A percentile compares a stretch with the other conserved stretches of the same genome.
Evolutionary conservation across 768 basidiomycete genomes (phyloP).

Genomic region (Pisolithus albus): DNA sequence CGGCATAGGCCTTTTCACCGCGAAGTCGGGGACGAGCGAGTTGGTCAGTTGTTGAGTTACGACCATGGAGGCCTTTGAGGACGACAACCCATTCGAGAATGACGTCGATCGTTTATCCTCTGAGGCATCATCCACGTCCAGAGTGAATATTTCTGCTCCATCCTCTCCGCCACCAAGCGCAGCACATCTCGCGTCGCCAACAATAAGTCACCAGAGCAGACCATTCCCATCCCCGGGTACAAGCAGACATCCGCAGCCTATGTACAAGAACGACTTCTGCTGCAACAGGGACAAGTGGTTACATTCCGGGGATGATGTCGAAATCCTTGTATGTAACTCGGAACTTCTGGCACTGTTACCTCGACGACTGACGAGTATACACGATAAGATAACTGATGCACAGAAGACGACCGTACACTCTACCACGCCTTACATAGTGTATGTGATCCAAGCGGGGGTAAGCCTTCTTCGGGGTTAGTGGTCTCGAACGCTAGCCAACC

Average conservation of each 20-base stretch:
- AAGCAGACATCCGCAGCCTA: slow-evolving; percentile 43
- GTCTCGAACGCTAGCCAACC: slow-evolving; percentile 4
- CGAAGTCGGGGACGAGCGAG: background rate
- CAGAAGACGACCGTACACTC: slow-evolving; percentile 89
- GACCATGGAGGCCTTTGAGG: slow-evolving; percentile 41
- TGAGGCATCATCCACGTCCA: slow-evolving; percentile 31
- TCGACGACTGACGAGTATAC: slow-evolving; percentile 6
- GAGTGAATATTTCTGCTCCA: slow-evolving; percentile 39
- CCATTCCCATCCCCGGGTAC: slow-evolving; percentile 51
- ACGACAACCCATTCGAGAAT: slow-evolving; percentile 62
- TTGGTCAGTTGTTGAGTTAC: background rate
- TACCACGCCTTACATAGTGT: slow-evolving; percentile 88
- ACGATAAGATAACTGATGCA: slow-evolving; percentile 81
- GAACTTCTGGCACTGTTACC: background rate
- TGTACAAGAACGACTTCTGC: slow-evolving; percentile 73
- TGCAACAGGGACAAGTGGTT: slow-evolving; percentile 69
- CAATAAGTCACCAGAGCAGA: slow-evolving; percentile 37
- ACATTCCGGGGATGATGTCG: slow-evolving; percentile 76
- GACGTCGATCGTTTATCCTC: slow-evolving; percentile 31
- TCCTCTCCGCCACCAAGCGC: slow-evolving; percentile 47
- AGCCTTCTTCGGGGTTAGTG: slow-evolving; percentile 15
- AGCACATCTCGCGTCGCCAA: slow-evolving; percentile 38
- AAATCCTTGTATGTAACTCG: slow-evolving; percentile 57
- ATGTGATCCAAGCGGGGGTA: slow-evolving; percentile 88
- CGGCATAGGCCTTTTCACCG: background rate